Evolutionary conservation across 2,329 filamentous ascomycete genomes (phyloP).

Genomic region (Venturia oleaginea): DNA sequence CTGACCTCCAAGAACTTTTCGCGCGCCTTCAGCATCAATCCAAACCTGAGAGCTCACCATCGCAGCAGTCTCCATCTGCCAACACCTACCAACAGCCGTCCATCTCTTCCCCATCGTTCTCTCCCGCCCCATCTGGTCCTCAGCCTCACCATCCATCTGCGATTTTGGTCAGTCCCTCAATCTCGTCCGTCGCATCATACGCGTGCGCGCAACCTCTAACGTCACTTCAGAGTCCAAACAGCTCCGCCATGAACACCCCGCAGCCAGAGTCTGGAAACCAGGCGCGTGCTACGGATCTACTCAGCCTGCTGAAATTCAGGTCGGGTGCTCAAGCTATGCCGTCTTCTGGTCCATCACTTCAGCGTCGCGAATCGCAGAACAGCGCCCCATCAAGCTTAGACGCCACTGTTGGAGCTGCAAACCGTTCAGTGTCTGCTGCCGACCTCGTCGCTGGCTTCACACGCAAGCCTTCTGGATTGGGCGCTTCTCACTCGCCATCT

Average conservation of each 20-base stretch:
- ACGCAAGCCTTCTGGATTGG: slow-evolving; percentile 31
- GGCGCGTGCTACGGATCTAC: slow-evolving; percentile 47
- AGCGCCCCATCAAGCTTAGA: slow-evolving; percentile 21
- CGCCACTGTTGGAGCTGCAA: slow-evolving; percentile 20
- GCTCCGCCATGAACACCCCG: slow-evolving; percentile 36
- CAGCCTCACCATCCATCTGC: slow-evolving; percentile 49
- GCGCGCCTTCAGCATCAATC: slow-evolving; percentile 8
- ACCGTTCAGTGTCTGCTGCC: slow-evolving; percentile 41
- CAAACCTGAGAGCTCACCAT: neutral
- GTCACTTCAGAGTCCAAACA: slow-evolving; percentile 38
- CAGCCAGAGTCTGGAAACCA: slow-evolving; percentile 27
- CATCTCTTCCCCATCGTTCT: slow-evolving; percentile 50
- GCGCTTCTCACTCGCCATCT: slow-evolving; percentile 18
- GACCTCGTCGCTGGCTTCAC: slow-evolving; percentile 50
- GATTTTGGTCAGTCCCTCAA: slow-evolving; percentile 32
- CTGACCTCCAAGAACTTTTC: slow-evolving; percentile 12
- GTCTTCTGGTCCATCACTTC: slow-evolving; percentile 13
- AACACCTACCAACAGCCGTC: slow-evolving; percentile 32
- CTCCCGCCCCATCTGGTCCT: slow-evolving; percentile 43
- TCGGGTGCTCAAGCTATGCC: slow-evolving; percentile 32
- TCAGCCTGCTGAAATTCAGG: slow-evolving; percentile 58
- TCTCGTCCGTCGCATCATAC: neutral
- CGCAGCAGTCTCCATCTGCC: slow-evolving; percentile 1
- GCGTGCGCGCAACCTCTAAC: slow-evolving; percentile 4
- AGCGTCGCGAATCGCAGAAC: slow-evolving; percentile 17